phyloP scores from a whole-genome alignment of 768 basidiomycete species.

The Tulasnella sp. region DNA sequence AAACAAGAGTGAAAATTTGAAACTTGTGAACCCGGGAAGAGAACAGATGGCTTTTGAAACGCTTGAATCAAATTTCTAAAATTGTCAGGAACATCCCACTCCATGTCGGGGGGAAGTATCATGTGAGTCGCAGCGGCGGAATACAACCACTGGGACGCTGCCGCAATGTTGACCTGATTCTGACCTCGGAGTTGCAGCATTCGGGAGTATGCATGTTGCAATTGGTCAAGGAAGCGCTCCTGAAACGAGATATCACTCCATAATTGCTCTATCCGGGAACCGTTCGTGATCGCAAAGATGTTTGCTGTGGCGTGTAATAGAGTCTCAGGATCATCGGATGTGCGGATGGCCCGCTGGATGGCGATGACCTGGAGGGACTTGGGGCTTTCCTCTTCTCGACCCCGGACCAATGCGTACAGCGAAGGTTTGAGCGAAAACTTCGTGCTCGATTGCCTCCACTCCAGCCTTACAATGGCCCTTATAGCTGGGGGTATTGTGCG shows the following conservation, averaged over 20 bases:
- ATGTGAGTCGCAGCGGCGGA: not conserved
- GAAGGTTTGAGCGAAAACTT: not conserved
- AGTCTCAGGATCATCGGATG: not conserved
- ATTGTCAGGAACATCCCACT: not conserved
- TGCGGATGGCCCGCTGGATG: not conserved
- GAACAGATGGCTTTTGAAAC: no score
- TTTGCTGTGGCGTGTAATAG: not conserved
- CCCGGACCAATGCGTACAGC: not conserved
- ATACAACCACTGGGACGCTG: not conserved
- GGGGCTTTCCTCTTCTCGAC: not conserved
- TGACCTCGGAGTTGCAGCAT: not conserved
- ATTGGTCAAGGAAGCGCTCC: not conserved
- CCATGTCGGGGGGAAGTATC: not conserved
- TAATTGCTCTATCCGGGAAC: not conserved
- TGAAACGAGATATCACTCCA: not conserved
- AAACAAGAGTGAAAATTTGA: no score
- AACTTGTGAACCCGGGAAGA: no score
- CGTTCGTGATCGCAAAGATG: not conserved
- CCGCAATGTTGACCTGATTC: not conserved
- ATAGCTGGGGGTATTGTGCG: not conserved
- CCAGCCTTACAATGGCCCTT: not conserved
- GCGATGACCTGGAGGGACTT: not conserved
- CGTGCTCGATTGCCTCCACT: not conserved
- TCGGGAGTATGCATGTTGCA: not conserved
- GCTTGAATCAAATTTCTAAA: no score